Percentiles rank a stretch among this genome's conserved stretches.
phyloP scores from a whole-genome alignment of 2,329 filamentous ascomycete genomes.

The Cladobotryum protrusum region DNA sequence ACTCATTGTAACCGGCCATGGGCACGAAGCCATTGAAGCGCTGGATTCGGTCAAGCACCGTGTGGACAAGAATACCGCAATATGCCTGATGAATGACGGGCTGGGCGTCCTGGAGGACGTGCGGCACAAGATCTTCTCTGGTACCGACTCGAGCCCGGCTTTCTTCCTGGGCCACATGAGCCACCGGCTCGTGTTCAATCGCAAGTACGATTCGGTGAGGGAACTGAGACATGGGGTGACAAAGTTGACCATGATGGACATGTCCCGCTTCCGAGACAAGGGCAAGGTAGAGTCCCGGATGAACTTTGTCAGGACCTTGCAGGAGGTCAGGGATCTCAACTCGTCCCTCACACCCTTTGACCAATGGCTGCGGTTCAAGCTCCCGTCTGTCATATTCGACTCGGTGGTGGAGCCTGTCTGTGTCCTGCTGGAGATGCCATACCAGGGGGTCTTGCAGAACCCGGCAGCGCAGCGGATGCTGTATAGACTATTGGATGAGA shows the following conservation, averaged over 20 bases:
- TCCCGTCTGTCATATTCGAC: slow-evolving; percentile 71
- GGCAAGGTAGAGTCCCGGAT: slow-evolving; percentile 15
- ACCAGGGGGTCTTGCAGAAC: slow-evolving; percentile 65
- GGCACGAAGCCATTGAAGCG: slow-evolving; percentile 50
- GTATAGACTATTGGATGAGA: slow-evolving; percentile 66
- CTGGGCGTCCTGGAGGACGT: slow-evolving; percentile 79
- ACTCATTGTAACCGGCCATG: slow-evolving; percentile 58
- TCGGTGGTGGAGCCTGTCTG: slow-evolving; percentile 77
- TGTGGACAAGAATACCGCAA: slow-evolving; percentile 60
- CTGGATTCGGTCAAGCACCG: slow-evolving; percentile 57
- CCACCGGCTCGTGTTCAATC: slow-evolving; percentile 40
- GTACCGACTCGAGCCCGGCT: slow-evolving; percentile 54
- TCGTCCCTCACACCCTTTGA: slow-evolving; percentile 22
- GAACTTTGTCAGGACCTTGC: slow-evolving; percentile 19
- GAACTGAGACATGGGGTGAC: slow-evolving; percentile 29
- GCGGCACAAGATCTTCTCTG: slow-evolving; percentile 62
- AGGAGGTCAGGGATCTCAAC: slow-evolving; percentile 17
- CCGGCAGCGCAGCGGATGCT: slow-evolving; percentile 59
- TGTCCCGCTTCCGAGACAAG: slow-evolving; percentile 12
- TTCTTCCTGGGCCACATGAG: slow-evolving; percentile 65
- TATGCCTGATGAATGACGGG: slow-evolving; percentile 74
- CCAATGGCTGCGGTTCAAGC: slow-evolving; percentile 61
- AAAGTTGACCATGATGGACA: slow-evolving; percentile 22
- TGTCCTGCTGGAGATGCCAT: slow-evolving; percentile 68
- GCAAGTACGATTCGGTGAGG: slow-evolving; percentile 32